A percentile compares a stretch with the other conserved stretches of the same genome.
These are phyloP conservation scores for Wallacemonas sp. DNA, from an alignment of 208 protist species.

Conservation along the genomic window DNA sequence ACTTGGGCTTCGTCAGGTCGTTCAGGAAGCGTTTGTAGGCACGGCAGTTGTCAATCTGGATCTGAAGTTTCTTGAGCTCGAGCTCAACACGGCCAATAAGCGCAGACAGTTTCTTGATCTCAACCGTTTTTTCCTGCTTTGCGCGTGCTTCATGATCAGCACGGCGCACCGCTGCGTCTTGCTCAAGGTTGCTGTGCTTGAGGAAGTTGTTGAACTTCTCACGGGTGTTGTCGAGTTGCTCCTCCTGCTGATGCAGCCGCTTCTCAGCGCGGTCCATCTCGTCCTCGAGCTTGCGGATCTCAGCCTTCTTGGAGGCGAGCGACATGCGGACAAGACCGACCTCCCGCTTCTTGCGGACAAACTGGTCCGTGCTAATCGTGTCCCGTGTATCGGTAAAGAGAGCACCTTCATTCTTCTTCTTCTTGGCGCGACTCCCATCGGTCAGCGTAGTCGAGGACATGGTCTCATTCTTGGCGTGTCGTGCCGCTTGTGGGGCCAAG, in stretches of 20 bases:
- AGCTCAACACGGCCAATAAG: constrained; percentile 85
- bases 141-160: constrained; percentile 91
- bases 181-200: constrained; percentile 95
- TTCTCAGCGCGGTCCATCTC: constrained; percentile 90
- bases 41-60: constrained; percentile 91
- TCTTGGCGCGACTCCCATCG: not conserved
- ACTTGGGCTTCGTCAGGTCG: constrained; percentile 81
- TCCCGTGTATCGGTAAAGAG: constrained; percentile 52
- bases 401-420: not conserved
- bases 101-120: constrained; percentile 95
- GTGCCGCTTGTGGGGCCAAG: constrained; percentile 27
- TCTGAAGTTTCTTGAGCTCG: constrained; percentile 90
- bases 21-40: constrained; percentile 94
- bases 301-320: constrained; percentile 90
- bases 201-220: constrained; percentile 95
- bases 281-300: constrained; percentile 95
- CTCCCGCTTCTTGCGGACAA: constrained; percentile 94
- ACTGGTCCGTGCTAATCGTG: constrained; percentile 88
- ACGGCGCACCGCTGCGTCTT: constrained; percentile 93
- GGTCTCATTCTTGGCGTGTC: not conserved
- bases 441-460: not conserved
- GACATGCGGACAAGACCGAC: constrained; percentile 96
- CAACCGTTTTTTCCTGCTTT: constrained; percentile 92
- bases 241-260: constrained; percentile 89
- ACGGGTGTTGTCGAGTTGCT: constrained; percentile 91